These are phyloP conservation scores for Trichophyton mentagrophytes DNA, from an alignment of 2,329 filamentous ascomycete species.

Conservation along the genomic window DNA sequence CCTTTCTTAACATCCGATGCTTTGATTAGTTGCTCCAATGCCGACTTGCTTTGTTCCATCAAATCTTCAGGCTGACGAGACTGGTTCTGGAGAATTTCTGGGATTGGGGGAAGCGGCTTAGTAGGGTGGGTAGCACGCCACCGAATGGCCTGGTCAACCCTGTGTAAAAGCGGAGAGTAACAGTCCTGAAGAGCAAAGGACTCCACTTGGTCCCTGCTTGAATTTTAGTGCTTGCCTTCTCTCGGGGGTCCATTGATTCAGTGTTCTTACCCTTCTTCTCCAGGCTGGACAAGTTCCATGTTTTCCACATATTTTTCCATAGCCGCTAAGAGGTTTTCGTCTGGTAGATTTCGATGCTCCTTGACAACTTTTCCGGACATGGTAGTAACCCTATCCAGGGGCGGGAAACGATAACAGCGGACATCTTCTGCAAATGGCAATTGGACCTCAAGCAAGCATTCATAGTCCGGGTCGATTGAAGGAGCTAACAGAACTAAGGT, in stretches of 20 bases:
- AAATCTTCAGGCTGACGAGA: conserved; percentile 59
- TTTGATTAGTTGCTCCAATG: conserved; percentile 52
- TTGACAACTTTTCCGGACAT: conserved; percentile 69
- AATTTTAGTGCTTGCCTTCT: conserved; percentile 5
- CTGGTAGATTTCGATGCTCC: conserved; percentile 73
- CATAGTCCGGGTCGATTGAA: conserved; percentile 61
- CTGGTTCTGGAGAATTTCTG: conserved; percentile 57
- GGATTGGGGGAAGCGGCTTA: conserved; percentile 47
- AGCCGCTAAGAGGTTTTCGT: conserved; percentile 56
- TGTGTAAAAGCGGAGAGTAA: conserved; percentile 76
- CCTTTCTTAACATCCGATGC: conserved; percentile 74
- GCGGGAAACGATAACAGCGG: conserved; percentile 79
- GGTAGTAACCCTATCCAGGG: conserved; percentile 74
- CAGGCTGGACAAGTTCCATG: conserved; percentile 68
- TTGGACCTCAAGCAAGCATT: conserved; percentile 79
- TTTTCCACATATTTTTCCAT: conserved; percentile 89
- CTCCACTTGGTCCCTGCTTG: conserved; percentile 43
- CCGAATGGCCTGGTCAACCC: conserved; percentile 73
- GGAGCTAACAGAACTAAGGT: conserved; percentile 67
- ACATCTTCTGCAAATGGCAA: conserved; percentile 90
- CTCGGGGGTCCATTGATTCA: background rate
- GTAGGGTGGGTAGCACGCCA: conserved; percentile 65
- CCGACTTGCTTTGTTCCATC: conserved; percentile 43
- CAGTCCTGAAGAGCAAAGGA: conserved; percentile 68
- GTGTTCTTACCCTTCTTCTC: conserved; percentile 56